These are phyloP conservation scores for Dactylellina leptospora DNA, from an alignment of 2,329 filamentous ascomycete species.

Conservation along the genomic window DNA sequence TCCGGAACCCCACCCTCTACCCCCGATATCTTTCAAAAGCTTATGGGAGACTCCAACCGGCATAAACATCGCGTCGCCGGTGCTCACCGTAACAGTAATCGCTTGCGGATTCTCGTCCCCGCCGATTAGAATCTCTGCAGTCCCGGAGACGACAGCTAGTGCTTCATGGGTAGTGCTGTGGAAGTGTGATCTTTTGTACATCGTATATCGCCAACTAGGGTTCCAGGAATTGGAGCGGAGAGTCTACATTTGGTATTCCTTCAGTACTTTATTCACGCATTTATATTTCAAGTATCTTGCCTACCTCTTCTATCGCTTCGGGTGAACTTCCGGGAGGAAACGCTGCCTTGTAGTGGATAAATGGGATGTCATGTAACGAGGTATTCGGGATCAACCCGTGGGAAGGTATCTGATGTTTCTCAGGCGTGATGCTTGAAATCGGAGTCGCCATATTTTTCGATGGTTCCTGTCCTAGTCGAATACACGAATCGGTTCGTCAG, in stretches of 20 bases:
- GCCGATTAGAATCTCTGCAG: conserved; percentile 67
- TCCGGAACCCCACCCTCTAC: conserved; percentile 41
- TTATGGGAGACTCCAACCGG: conserved; percentile 67
- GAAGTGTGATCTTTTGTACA: conserved; percentile 68
- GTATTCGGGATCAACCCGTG: conserved; percentile 71
- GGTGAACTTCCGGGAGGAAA: conserved; percentile 62
- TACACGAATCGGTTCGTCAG: too few relatives aligned
- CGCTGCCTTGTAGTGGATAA: conserved; percentile 72
- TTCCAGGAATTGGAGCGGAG: conserved; percentile 21
- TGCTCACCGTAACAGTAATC: conserved; percentile 63
- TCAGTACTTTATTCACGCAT: not conserved
- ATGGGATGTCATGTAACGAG: conserved; percentile 69
- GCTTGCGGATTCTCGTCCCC: conserved; percentile 63
- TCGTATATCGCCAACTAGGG: conserved; percentile 63
- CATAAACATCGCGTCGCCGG: conserved; percentile 69
- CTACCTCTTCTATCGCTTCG: conserved; percentile 16
- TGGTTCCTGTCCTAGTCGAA: too few relatives aligned
- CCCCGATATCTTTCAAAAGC: conserved; percentile 60
- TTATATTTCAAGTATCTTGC: not conserved
- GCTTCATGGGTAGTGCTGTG: conserved; percentile 68
- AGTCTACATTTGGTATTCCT: not conserved
- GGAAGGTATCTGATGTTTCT: conserved; percentile 68
- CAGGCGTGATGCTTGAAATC: conserved; percentile 67
- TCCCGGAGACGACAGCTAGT: conserved; percentile 68
- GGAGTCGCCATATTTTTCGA: conserved; percentile 57